Evolutionary conservation across 306 rosid genomes (phyloP).

Genomic region (Ammopiptanthus mongolicus): DNA sequence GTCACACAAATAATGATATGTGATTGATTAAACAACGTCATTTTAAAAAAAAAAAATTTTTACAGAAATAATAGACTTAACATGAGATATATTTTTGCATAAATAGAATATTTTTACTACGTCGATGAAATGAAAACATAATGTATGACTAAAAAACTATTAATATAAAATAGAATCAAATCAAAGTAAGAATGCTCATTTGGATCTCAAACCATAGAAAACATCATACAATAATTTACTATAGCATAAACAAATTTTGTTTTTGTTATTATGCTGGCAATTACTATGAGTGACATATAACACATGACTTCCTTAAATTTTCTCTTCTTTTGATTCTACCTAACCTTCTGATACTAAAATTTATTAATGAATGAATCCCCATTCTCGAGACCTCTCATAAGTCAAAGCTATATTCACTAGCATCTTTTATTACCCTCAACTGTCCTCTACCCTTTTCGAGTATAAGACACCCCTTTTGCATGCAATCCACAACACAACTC

Average conservation of each 20-base stretch:
- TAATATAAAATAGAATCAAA: not conserved
- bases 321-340: conserved; percentile 52
- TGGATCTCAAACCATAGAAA: not conserved
- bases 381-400: conserved; percentile 34
- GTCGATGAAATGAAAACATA: too few relatives aligned
- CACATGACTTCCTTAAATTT: conserved; percentile 45
- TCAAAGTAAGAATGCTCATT: not conserved
- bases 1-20: too few relatives aligned
- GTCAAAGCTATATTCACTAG: conserved; percentile 21
- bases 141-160: too few relatives aligned
- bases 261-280: too few relatives aligned
- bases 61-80: too few relatives aligned
- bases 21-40: too few relatives aligned
- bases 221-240: too few relatives aligned
- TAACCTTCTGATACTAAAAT: conserved; percentile 32
- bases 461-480: conserved; percentile 18
- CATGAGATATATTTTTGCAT: too few relatives aligned
- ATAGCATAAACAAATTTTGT: too few relatives aligned
- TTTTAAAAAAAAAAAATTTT: too few relatives aligned
- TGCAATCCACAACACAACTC: not conserved
- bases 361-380: conserved; percentile 24
- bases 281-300: conserved; percentile 11
- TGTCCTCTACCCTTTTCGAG: conserved; percentile 15
- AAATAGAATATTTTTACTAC: too few relatives aligned
- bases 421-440: conserved; percentile 59